Conservation (phyloP, 2,329 filamentous ascomycete genomes). For the Zymoseptoria crescenta region DNA sequence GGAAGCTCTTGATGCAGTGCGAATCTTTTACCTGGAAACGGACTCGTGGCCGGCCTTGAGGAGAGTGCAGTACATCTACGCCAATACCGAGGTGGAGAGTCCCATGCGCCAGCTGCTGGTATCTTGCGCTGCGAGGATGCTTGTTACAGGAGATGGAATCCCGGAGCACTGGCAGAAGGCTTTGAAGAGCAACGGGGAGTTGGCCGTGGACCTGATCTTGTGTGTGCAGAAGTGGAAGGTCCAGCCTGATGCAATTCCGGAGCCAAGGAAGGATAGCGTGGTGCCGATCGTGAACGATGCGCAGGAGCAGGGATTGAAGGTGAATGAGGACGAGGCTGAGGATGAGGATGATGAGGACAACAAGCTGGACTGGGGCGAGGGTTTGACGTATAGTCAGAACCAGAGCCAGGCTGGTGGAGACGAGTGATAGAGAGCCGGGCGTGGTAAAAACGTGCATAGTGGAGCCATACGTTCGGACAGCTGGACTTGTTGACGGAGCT, state of each 20-base stretch:
- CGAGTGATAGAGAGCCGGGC: neutral
- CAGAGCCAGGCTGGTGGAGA: slow-evolving; percentile 9
- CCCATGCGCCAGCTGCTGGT: slow-evolving; percentile 33
- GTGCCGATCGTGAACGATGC: slow-evolving; percentile 31
- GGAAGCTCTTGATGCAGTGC: slow-evolving; percentile 43
- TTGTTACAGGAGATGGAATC: slow-evolving; percentile 44
- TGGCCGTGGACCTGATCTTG: slow-evolving; percentile 48
- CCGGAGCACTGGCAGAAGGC: slow-evolving; percentile 49
- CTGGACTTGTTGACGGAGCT: no score
- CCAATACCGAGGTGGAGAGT: slow-evolving; percentile 24
- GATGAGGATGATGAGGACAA: slow-evolving; percentile 16
- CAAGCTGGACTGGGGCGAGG: slow-evolving; percentile 18
- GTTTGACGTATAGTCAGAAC: slow-evolving; percentile 7
- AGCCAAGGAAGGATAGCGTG: slow-evolving; percentile 40
- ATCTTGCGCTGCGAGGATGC: slow-evolving; percentile 42
- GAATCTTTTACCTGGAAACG: slow-evolving; percentile 46
- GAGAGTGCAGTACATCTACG: slow-evolving; percentile 40
- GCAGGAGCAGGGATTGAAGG: slow-evolving; percentile 29
- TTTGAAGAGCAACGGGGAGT: slow-evolving; percentile 46
- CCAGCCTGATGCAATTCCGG: slow-evolving; percentile 40
- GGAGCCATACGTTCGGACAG: no score
- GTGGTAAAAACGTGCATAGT: neutral
- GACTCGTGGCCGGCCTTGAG: slow-evolving; percentile 46
- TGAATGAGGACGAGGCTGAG: slow-evolving; percentile 19
- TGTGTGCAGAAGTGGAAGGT: slow-evolving; percentile 49